Evolutionary conservation across 2,329 filamentous ascomycete genomes (phyloP).

Genomic region (Colletotrichum trifolii): DNA sequence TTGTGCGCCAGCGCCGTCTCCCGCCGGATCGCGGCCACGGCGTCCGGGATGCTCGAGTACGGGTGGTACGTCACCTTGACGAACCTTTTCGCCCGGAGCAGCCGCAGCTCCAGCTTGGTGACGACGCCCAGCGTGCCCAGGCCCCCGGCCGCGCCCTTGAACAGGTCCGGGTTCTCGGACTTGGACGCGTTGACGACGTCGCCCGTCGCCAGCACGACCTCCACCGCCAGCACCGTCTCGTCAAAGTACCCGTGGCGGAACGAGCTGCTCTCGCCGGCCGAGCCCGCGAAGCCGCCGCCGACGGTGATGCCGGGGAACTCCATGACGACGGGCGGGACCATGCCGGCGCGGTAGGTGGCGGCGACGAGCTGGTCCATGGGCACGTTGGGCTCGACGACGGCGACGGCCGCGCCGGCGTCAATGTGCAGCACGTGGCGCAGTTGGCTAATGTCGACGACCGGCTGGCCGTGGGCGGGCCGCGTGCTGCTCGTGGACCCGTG

Average conservation of each 20-base stretch:
- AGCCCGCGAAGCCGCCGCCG: slow-evolving; percentile 75
- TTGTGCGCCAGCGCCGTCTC: slow-evolving; percentile 51
- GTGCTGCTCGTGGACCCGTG: slow-evolving; percentile 84
- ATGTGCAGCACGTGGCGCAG: slow-evolving; percentile 73
- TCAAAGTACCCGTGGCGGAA: slow-evolving; percentile 76
- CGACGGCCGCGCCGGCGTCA: slow-evolving; percentile 63
- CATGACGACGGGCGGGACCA: slow-evolving; percentile 75
- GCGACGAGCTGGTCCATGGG: slow-evolving; percentile 73
- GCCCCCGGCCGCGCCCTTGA: slow-evolving; percentile 72
- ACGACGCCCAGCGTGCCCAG: slow-evolving; percentile 76
- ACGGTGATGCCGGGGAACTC: slow-evolving; percentile 80
- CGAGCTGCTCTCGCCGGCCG: slow-evolving; percentile 75
- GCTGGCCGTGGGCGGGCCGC: slow-evolving; percentile 63
- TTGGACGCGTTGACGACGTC: slow-evolving; percentile 65
- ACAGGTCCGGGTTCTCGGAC: slow-evolving; percentile 67
- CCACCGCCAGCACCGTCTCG: slow-evolving; percentile 68
- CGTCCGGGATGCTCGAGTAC: slow-evolving; percentile 50
- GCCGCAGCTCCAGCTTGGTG: slow-evolving; percentile 70
- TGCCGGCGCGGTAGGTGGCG: slow-evolving; percentile 63
- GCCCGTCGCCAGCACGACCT: slow-evolving; percentile 74
- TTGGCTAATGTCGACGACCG: slow-evolving; percentile 74
- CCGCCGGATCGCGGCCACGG: slow-evolving; percentile 56
- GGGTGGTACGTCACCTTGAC: slow-evolving; percentile 70
- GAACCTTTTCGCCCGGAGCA: slow-evolving; percentile 64
- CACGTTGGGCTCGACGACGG: slow-evolving; percentile 77